Evolutionary conservation across 192 early-diverging fungal species (phyloP).

Genomic region (Blastocladiella britannica): DNA sequence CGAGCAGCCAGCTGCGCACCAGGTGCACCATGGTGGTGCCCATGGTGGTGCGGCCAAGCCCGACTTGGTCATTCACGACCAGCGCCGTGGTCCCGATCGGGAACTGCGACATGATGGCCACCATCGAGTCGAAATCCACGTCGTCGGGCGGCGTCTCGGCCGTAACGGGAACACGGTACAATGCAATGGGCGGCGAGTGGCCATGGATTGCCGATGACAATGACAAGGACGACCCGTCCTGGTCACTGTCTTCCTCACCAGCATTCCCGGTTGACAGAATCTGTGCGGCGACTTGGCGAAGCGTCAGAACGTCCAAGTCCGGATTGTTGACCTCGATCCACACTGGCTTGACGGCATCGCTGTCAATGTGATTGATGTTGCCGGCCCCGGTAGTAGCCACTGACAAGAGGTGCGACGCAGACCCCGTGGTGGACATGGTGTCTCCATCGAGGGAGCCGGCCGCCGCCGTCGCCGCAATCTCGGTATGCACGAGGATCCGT

Average conservation of each 20-base stretch:
- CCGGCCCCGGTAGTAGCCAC: too few relatives aligned
- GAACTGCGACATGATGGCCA: slow-evolving; percentile 17
- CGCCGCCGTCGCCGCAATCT: slow-evolving; percentile 6
- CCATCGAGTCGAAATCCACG: slow-evolving; percentile 30
- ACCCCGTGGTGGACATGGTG: too few relatives aligned
- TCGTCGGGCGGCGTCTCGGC: slow-evolving; percentile 31
- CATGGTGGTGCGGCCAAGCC: slow-evolving; percentile 35
- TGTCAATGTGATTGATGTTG: too few relatives aligned
- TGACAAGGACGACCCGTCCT: too few relatives aligned
- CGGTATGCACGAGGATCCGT: slow-evolving; percentile 29
- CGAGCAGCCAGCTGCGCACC: slow-evolving; percentile 19
- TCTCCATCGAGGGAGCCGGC: too few relatives aligned
- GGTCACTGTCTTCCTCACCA: too few relatives aligned
- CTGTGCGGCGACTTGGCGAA: too few relatives aligned
- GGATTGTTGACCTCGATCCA: slow-evolving; percentile 13
- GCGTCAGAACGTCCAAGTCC: too few relatives aligned
- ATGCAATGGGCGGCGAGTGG: slow-evolving; percentile 14
- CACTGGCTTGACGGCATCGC: slow-evolving; percentile 23
- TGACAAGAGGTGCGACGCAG: too few relatives aligned
- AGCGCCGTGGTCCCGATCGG: slow-evolving; percentile 20
- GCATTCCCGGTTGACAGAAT: too few relatives aligned
- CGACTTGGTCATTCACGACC: slow-evolving; percentile 43
- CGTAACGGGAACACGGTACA: slow-evolving; percentile 36
- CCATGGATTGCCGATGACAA: too few relatives aligned
- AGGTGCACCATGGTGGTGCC: slow-evolving; percentile 18